Evolutionary conservation across 1,284 basidiomycete species (phyloP), one percentile per base, ranked within the genome.

Genomic region (Sanguinoderma infundibulare): DNA sequence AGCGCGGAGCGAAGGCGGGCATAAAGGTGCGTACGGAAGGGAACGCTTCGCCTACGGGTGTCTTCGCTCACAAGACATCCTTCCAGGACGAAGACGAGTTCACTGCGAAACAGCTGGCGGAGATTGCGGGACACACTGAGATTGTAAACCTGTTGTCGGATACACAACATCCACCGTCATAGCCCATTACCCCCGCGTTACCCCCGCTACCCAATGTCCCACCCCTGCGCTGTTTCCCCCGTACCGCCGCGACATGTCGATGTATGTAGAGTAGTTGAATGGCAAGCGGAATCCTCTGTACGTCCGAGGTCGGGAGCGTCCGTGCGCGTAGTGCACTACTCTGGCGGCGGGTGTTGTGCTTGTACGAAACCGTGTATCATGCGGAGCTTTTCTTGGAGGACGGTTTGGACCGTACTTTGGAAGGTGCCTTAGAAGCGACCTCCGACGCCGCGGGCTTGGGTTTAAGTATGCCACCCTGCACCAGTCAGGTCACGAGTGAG

Each of bases 11-110:
- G 5, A 84, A 94, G 69, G 72, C 70, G 46, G 73, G 72, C 26
- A 74, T 90, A n/a, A 86, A 87, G 81, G 92, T 91, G 60, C 53
- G 32, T 69, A 57, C 49, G 17, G 36, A 34, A n/a, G n/a, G n/a
- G n/a, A n/a, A n/a, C n/a, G n/a, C n/a, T n/a, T n/a, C n/a, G 47
- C 36, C 34, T 47, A 24, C 15, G 20, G 39, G 40, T 22, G n/a
- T 40, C 12, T 32, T 22, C 7, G 14, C 39, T 66, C 28, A 66
- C 40, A 20, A 14, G 10, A 28, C 10, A 42, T 15, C 30, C 35
- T 39, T 6, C 60, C 22, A 93, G 90, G 94, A 94, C 71, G 78
- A 84, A 28, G 92, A 94, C 68, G 86, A 83, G 24, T 79, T 91
- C 62, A 84, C 86, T 14, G 84, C 89, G 3, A 66, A 77, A 40